Evolutionary conservation across 257 asterid species (phyloP), one percentile per base, ranked within the genome.

Genomic region (Cinchona pubescens): DNA sequence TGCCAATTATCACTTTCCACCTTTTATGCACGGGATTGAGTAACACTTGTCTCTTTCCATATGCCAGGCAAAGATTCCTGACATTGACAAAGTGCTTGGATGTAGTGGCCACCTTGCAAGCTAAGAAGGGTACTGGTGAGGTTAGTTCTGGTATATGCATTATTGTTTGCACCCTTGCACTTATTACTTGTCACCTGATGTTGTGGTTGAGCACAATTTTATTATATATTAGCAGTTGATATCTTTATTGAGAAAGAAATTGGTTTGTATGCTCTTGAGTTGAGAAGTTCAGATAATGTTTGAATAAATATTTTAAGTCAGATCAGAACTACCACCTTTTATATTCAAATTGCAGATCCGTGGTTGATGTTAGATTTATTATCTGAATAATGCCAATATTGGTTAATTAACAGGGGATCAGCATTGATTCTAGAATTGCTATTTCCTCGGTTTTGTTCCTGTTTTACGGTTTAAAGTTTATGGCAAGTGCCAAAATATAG

Each of bases 51-150:
- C 29, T 48, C 43, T 73, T 72, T 51, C 51, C 14, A 32, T 72
- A 45, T 76, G 66, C 77, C 87, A 94, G 97, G 98, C 93, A 65
- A 94, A 94, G 82, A 92, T 94, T 76, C 98, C 97, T 25, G 98
- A 92, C 83, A 94, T 91, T 19, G 97, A 89, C 82, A n/a, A 90
- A 92, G 82, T 92, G 97, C 91, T 90, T 90, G 71, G 96, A 88
- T 58, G 80, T 90, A 23, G 96, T 94, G 71, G 87, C 91, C 69
- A 87, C 93, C n/a, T 82, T 93, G 89, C 88, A 88, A 85, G 90
- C 89, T 76, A 90, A 88, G 86, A 88, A 90, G 90, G 89, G 84
- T 71, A 81, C 88, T 69, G 91, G 95, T 80, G 98, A 93, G 98
- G 98, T 93, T 78, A 60, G 97, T 91, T 82, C 76, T 84, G 69